phyloP scores from a whole-genome alignment of 192 early-diverging fungal species.

The Dissophora ornata region DNA sequence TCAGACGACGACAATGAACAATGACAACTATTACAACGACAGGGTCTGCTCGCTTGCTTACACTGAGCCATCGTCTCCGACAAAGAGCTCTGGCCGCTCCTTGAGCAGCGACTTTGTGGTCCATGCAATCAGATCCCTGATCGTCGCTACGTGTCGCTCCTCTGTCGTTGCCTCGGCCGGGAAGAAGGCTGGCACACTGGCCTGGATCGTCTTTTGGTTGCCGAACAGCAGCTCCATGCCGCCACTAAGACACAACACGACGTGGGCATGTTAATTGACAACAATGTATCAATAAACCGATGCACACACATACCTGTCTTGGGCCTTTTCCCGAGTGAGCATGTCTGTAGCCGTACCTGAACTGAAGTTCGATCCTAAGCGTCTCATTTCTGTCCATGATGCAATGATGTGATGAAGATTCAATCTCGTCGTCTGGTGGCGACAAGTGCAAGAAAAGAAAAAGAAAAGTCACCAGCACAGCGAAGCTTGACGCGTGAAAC shows the following conservation, averaged over 20 bases:
- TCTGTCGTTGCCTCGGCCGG: constrained; percentile 22
- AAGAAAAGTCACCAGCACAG: no score
- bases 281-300: background rate
- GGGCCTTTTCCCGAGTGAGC: no score
- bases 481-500: no score
- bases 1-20: no score
- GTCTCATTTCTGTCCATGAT: background rate
- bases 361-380: constrained; percentile 44
- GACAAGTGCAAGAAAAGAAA: no score
- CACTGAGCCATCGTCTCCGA: constrained; percentile 79
- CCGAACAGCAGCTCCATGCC: constrained; percentile 95
- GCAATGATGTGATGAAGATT: no score
- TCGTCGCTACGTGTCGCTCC: constrained; percentile 57
- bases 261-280: constrained; percentile 2
- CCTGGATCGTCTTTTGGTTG: constrained; percentile 69
- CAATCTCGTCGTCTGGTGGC: no score
- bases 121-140: constrained; percentile 77
- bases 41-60: no score
- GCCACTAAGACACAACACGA: constrained; percentile 64
- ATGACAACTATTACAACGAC: no score
- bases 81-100: constrained; percentile 88
- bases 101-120: constrained; percentile 76
- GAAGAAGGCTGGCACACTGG: constrained; percentile 60
- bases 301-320: no score
- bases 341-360: constrained; percentile 26